Evolutionary conservation across 2,329 filamentous ascomycete genomes (phyloP).

Genomic region (Phaeophleospora eucalypticola): DNA sequence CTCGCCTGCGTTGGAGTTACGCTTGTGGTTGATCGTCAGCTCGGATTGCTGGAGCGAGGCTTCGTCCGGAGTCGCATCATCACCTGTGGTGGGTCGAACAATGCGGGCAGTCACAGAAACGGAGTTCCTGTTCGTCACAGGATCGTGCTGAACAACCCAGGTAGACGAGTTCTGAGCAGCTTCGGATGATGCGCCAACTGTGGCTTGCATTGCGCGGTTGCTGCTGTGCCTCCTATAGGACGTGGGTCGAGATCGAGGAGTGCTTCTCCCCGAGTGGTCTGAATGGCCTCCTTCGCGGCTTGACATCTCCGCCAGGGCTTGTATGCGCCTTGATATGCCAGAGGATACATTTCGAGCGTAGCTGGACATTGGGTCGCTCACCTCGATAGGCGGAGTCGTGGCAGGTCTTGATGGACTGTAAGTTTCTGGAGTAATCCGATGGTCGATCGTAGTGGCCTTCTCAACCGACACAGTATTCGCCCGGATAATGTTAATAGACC

Average conservation of each 20-base stretch:
- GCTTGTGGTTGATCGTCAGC: constrained; percentile 59
- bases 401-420: background rate
- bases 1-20: constrained; percentile 7
- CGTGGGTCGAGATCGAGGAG: constrained; percentile 16
- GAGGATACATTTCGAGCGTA: constrained; percentile 76
- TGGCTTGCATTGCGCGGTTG: constrained; percentile 12
- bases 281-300: constrained; percentile 19
- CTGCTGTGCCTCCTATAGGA: constrained; percentile 21
- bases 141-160: constrained; percentile 40
- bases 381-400: constrained; percentile 12
- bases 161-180: constrained; percentile 28
- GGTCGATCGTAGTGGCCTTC: constrained; percentile 1
- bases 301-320: constrained; percentile 75
- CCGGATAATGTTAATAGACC: constrained; percentile 23
- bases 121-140: constrained; percentile 57
- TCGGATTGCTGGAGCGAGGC: constrained; percentile 48
- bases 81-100: constrained; percentile 54
- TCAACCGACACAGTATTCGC: constrained; percentile 5
- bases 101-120: constrained; percentile 88
- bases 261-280: constrained; percentile 12
- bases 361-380: constrained; percentile 32
- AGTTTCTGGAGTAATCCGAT: background rate
- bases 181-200: constrained; percentile 11
- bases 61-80: constrained; percentile 33
- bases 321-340: constrained; percentile 90